Conservation (phyloP, 768 basidiomycete species). For the Boletus subparvulus region DNA sequence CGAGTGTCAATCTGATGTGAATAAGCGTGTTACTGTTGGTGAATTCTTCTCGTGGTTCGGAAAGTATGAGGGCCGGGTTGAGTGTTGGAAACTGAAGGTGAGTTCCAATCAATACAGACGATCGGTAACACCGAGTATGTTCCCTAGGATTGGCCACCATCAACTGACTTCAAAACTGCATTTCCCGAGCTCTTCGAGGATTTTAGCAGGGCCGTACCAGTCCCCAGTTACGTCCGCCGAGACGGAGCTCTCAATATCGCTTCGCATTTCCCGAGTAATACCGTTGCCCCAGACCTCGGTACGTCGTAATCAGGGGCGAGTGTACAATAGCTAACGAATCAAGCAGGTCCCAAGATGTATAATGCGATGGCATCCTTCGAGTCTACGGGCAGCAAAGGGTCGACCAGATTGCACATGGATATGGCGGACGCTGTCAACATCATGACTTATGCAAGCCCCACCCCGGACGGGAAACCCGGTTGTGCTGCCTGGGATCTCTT, state of each 20-base stretch:
- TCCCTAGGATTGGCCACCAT: constrained; percentile 86
- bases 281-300: constrained; percentile 80
- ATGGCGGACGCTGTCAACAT: constrained; percentile 94
- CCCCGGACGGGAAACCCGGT: constrained; percentile 62
- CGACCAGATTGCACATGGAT: constrained; percentile 91
- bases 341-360: constrained; percentile 89
- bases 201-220: constrained; percentile 79
- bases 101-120: constrained; percentile 33
- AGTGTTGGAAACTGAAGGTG: constrained; percentile 73
- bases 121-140: constrained; percentile 5
- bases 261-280: constrained; percentile 82
- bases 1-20: constrained; percentile 77
- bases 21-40: constrained; percentile 60
- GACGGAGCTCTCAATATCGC: constrained; percentile 89
- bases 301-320: constrained; percentile 16
- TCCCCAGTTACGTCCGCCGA: constrained; percentile 85
- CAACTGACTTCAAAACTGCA: constrained; percentile 75
- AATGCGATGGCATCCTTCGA: constrained; percentile 80
- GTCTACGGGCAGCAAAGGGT: constrained; percentile 68
- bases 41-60: constrained; percentile 85
- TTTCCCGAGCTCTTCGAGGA: constrained; percentile 88
- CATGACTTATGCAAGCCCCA: constrained; percentile 69
- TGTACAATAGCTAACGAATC: constrained; percentile 7
- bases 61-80: constrained; percentile 52
- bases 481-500: constrained; percentile 93